These are phyloP conservation scores for Yamadazyma dushanensis DNA, from an alignment of 1,139 yeast genomes.

Conservation along the genomic window DNA sequence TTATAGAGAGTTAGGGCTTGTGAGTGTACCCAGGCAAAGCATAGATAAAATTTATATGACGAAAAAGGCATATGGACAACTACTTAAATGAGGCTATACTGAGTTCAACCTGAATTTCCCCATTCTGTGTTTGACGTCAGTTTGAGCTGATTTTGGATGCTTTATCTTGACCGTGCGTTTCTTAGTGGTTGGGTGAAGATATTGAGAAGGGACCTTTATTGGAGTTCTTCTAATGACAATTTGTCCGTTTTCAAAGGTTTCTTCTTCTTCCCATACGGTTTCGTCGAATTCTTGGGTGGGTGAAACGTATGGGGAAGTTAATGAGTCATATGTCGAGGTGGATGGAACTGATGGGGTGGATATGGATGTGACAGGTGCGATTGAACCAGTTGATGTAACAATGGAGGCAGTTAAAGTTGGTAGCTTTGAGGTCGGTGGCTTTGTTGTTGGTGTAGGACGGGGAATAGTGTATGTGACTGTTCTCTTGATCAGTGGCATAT, in stretches of 20 bases:
- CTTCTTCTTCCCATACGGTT: constrained; percentile 29
- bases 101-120: constrained; percentile 1
- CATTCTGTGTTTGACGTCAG: not conserved
- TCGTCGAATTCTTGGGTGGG: constrained; percentile 19
- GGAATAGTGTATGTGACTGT: not conserved
- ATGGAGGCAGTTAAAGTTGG: too few species aligned
- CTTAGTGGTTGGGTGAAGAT: constrained; percentile 16
- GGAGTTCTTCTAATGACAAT: constrained; percentile 24
- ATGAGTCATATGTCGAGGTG: too few species aligned
- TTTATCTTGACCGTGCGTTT: too few species aligned
- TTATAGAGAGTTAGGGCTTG: constrained; percentile 42
- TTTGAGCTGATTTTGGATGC: not conserved
- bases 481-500: not conserved
- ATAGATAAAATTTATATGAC: constrained; percentile 28
- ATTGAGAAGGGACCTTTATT: constrained; percentile 20
- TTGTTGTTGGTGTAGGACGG: not conserved
- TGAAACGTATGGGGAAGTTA: too few species aligned
- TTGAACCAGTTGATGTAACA: too few species aligned
- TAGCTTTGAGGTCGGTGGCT: too few species aligned
- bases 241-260: constrained; percentile 21
- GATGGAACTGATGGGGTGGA: too few species aligned
- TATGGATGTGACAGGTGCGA: too few species aligned
- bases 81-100: not conserved
- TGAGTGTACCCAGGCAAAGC: constrained; percentile 43
- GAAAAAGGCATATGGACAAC: constrained; percentile 13